phyloP scores from a whole-genome alignment of 2,329 filamentous ascomycete genomes.

The Leptographium galeiforme region DNA sequence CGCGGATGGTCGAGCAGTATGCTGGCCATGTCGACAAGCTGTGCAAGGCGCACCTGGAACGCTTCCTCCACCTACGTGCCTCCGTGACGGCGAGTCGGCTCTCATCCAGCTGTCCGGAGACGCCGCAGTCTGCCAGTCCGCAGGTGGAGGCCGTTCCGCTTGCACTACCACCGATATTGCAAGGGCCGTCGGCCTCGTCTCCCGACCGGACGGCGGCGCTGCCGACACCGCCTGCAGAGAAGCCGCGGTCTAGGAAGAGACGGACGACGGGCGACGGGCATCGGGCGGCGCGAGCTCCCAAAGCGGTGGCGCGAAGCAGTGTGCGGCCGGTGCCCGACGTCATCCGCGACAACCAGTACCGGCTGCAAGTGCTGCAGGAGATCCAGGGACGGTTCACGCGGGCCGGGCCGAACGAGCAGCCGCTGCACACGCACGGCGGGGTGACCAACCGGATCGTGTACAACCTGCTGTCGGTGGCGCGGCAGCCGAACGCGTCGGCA shows the following conservation, averaged over 20 bases:
- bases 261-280: background rate
- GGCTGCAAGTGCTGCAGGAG: conserved; percentile 7
- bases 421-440: conserved; percentile 8
- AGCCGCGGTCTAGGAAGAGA: background rate
- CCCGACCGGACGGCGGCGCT: background rate
- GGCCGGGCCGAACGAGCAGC: background rate
- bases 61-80: conserved; percentile 2
- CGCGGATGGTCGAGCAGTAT: conserved; percentile 8
- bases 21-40: background rate
- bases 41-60: conserved; percentile 3
- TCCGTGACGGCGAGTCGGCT: background rate
- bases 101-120: background rate
- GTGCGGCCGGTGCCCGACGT: conserved; percentile 4
- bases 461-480: conserved; percentile 7
- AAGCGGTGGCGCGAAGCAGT: background rate
- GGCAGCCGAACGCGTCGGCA: conserved; percentile 4
- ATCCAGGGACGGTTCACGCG: conserved; percentile 3
- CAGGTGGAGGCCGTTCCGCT: background rate
- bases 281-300: background rate
- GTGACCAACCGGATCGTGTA: conserved; percentile 9
- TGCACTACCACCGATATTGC: background rate
- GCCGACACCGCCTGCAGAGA: background rate
- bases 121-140: background rate
- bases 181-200: background rate
- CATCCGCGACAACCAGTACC: conserved; percentile 7